These are phyloP conservation scores for Ophiosphaerella herpotricha DNA, from an alignment of 2,329 filamentous ascomycete species.

Conservation along the genomic window DNA sequence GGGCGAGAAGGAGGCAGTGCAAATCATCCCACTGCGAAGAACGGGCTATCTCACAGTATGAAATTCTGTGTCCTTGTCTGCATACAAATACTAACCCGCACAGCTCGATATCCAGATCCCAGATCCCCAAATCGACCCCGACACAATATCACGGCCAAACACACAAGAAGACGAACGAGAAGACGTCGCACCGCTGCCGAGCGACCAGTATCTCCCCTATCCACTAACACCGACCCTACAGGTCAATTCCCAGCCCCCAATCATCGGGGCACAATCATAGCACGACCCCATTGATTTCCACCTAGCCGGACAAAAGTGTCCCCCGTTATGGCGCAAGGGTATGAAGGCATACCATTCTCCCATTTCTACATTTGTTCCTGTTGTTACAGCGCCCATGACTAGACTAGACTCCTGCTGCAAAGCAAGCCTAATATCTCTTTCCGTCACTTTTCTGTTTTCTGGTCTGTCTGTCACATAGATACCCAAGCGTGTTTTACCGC, in stretches of 20 bases:
- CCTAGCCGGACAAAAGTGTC: too few relatives aligned
- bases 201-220: conserved; percentile 26
- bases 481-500: too few relatives aligned
- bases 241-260: conserved; percentile 32
- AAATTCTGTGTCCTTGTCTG: conserved; percentile 2
- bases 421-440: too few relatives aligned
- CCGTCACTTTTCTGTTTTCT: too few relatives aligned
- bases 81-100: conserved; percentile 6
- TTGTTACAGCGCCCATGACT: too few relatives aligned
- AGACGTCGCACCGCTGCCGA: conserved; percentile 11
- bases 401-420: too few relatives aligned
- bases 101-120: conserved; percentile 82
- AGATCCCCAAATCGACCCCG: conserved; percentile 69
- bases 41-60: conserved; percentile 86
- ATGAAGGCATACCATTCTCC: too few relatives aligned
- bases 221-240: conserved; percentile 37
- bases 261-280: conserved; percentile 24
- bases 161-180: conserved; percentile 32
- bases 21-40: conserved; percentile 75
- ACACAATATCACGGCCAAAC: conserved; percentile 32
- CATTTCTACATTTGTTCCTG: too few relatives aligned
- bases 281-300: background rate
- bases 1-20: conserved; percentile 66
- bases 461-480: too few relatives aligned
- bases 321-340: too few relatives aligned